Evolutionary conservation across 805 yeast species (phyloP), one percentile per base, ranked within the genome.

Genomic region (Kuraishia hungarica): DNA sequence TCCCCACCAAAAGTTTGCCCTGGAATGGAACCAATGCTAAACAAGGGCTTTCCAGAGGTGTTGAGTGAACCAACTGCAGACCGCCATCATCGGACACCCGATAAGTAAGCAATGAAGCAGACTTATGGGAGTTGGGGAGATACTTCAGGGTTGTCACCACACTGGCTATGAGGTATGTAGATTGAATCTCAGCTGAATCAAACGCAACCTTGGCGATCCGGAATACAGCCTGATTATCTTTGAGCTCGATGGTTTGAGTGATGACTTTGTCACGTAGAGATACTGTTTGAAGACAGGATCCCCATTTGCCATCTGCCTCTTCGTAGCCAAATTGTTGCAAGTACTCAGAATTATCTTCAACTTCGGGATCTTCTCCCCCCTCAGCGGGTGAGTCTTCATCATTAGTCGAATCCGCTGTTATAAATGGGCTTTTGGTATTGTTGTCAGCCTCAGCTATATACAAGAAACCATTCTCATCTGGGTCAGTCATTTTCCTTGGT

Each of bases 1-100:
- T 60, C 0, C 89, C 92, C 1, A 79, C 85, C 1, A 91, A 66
- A 1, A 91, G 64, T 57, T 75, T 76, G 0, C 84, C 88, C 52
- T 79, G 77, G 65, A 89, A 89, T 11, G 72, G 69, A 1, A 67
- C 60, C 65, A 92, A 60, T 0, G 87, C 73, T 28, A 74, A 58
- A 0, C 82, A 80, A 1, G 73, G 69, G 6, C 63, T 70, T 3
- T 80, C 83, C 0, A 86, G 68, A 15, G 67, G 64, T 0, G 97
- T 90, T 54, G 73, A 73, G 66, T 92, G 94, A 2, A 84, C 60
- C 29, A 81, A 72, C 29, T 70, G 65, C 23, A 89, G 56, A 1
- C 67, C 60, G n/a, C 74, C 68, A 26, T 74, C 74, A 6, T 57
- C 58, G 19, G 54, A 56, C 6, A 79, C 64, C 24, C 61, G 64